Conservation (phyloP, 768 basidiomycete genomes). For the Suillus fuscotomentosus region DNA sequence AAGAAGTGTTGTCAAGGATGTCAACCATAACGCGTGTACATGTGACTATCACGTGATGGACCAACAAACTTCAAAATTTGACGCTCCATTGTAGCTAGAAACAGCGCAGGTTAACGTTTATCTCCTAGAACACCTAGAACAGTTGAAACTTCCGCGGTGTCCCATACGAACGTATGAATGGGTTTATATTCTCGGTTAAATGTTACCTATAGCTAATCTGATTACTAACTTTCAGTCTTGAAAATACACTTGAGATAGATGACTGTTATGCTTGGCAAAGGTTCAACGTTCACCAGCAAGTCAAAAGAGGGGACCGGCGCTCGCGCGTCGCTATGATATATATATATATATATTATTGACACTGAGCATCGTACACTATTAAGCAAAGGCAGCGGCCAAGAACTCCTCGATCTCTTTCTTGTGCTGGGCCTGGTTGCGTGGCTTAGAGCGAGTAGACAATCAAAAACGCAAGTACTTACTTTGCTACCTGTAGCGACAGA, state of each 20-base stretch:
- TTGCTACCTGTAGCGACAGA: constrained; percentile 93
- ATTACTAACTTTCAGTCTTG: neutral
- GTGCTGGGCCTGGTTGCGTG: constrained; percentile 58
- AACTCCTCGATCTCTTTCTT: constrained; percentile 89
- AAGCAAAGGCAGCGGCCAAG: constrained; percentile 56
- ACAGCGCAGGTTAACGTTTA: no score
- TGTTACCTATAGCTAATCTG: neutral
- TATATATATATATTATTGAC: neutral
- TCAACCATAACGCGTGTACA: constrained; percentile 3
- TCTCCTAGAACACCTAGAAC: no score
- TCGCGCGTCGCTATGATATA: neutral
- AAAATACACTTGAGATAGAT: neutral
- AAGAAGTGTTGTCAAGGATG: neutral
- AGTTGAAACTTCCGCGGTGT: no score
- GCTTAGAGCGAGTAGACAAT: constrained; percentile 13
- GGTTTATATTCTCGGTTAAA: neutral
- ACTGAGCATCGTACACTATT: constrained; percentile 13
- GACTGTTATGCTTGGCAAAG: neutral
- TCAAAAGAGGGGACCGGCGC: neutral
- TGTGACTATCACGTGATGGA: neutral
- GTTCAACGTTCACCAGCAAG: neutral
- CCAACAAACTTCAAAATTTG: no score
- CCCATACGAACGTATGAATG: neutral
- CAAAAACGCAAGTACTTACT: constrained; percentile 37
- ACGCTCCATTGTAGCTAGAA: no score